Base-by-base conservation (phyloP, 257 asterid species). In the Lycium barbarum region DNA sequence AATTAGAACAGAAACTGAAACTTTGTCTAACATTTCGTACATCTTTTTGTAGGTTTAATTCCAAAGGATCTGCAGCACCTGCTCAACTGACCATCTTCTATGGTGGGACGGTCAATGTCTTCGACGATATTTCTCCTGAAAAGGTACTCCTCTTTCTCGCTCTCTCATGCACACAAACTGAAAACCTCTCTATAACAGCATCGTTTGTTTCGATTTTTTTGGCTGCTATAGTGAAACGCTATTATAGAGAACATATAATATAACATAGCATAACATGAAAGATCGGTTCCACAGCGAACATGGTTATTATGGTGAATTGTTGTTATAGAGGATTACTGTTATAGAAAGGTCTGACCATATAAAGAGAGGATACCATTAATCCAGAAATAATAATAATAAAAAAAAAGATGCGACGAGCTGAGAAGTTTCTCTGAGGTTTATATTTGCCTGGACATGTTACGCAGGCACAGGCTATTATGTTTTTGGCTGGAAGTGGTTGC, bases 401-500 rank as follows among this genome's bases (percentile, higher is more conserved):
- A 7, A 13, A 11, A 67, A 72, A 45, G 2, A 43, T 0, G 9
- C 38, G 45, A 45, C 9, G 7, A 72, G 26, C 66, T 78, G 22
- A 20, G 15, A 71, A 33, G 84, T 82, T 80, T 63, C 14, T 36
- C 61, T 53, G 1, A 68, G 79, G 47, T 20, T 58, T 55, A 14
- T 59, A 2, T 18, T 63, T 79, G 36, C 12, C 26, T 12, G 73
- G 83, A 53, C 17, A 36, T 2, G 79, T 55, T 84, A 82, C 47
- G 26, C 95, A 94, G 98, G 98, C 97, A 82, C 96, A 94, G 87
- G 97, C 97, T 43, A 93, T 94, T 81, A 91, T 95, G 88, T 74
- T 92, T 84, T 84, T 95, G 89, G 98, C 98, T 74, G 95, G 94
- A 85, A 91, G 74, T 66, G 87, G 89, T 20, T 88, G 81, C 38